Conservation (phyloP, 768 basidiomycete genomes). For the Gloeopeniophorella convolvens region DNA sequence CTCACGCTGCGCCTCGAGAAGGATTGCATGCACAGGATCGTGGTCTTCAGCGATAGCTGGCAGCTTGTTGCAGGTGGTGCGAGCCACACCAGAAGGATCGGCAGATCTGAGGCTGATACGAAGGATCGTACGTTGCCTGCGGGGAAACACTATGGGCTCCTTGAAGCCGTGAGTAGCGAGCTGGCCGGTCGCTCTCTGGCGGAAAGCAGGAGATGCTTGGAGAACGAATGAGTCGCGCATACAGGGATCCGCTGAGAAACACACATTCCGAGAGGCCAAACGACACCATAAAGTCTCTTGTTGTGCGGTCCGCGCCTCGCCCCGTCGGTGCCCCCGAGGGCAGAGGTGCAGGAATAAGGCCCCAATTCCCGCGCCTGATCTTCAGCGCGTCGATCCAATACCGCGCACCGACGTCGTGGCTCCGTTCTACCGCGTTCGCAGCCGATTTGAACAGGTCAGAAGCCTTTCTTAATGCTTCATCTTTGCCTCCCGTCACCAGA, state of each 20-base stretch:
- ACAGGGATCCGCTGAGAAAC: slow-evolving; percentile 26
- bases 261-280: slow-evolving; percentile 79
- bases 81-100: slow-evolving; percentile 28
- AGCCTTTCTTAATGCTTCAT: slow-evolving; percentile 70
- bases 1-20: slow-evolving; percentile 61
- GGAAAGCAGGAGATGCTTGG: slow-evolving; percentile 56
- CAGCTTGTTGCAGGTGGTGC: slow-evolving; percentile 3
- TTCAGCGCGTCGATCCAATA: slow-evolving; percentile 83
- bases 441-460: slow-evolving; percentile 64
- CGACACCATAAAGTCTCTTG: slow-evolving; percentile 74
- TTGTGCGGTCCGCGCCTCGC: slow-evolving; percentile 73
- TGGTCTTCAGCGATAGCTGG: neutral
- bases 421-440: slow-evolving; percentile 60
- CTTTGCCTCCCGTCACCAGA: slow-evolving; percentile 70
- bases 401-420: slow-evolving; percentile 53
- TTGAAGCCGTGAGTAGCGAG: slow-evolving; percentile 43
- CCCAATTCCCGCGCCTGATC: slow-evolving; percentile 73
- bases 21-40: slow-evolving; percentile 37
- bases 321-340: slow-evolving; percentile 63
- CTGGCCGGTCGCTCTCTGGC: slow-evolving; percentile 64
- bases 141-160: slow-evolving; percentile 30
- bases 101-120: slow-evolving; percentile 46
- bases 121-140: slow-evolving; percentile 57
- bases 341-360: slow-evolving; percentile 70
- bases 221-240: slow-evolving; percentile 6